Conservation (phyloP, 352 stramenopile genomes). For the Phytophthora citrophthora region DNA sequence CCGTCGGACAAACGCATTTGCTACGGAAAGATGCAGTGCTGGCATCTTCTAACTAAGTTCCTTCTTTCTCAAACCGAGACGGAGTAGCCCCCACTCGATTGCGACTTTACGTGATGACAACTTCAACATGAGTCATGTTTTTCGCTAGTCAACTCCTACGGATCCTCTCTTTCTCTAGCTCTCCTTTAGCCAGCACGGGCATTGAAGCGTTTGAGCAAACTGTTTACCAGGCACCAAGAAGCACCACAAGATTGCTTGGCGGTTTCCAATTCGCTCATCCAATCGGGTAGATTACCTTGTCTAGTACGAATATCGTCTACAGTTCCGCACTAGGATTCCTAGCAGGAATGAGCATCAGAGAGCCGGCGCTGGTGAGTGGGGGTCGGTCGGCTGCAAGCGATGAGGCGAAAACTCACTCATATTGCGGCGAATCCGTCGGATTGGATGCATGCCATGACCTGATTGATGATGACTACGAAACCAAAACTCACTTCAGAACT, state of each 20-base stretch:
- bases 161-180: too few relatives aligned
- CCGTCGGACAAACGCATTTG: slow-evolving; percentile 8
- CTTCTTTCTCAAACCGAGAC: slow-evolving; percentile 2
- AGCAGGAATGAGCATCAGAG: slow-evolving; percentile 8
- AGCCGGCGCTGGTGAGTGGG: slow-evolving; percentile 17
- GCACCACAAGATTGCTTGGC: slow-evolving; percentile 7
- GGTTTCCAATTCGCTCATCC: slow-evolving; percentile 14
- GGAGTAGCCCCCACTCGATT: too few relatives aligned
- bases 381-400: slow-evolving; percentile 3
- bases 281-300: slow-evolving; percentile 18
- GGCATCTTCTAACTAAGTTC: slow-evolving; percentile 11
- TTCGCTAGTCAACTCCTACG: slow-evolving; percentile 7
- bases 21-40: slow-evolving; percentile 19
- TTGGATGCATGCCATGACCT: slow-evolving; percentile 16
- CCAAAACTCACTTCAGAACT: slow-evolving; percentile 26
- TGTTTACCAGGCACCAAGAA: background rate
- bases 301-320: background rate
- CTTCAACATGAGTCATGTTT: slow-evolving; percentile 19
- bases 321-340: too few relatives aligned
- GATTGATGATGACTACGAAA: slow-evolving; percentile 22
- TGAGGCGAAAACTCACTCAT: slow-evolving; percentile 3
- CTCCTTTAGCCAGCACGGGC: too few relatives aligned
- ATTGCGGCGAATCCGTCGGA: slow-evolving; percentile 8
- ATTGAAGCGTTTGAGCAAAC: background rate
- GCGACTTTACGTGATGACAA: background rate